Conservation (phyloP, 805 yeast genomes). For the Clavispora carvajalis region DNA sequence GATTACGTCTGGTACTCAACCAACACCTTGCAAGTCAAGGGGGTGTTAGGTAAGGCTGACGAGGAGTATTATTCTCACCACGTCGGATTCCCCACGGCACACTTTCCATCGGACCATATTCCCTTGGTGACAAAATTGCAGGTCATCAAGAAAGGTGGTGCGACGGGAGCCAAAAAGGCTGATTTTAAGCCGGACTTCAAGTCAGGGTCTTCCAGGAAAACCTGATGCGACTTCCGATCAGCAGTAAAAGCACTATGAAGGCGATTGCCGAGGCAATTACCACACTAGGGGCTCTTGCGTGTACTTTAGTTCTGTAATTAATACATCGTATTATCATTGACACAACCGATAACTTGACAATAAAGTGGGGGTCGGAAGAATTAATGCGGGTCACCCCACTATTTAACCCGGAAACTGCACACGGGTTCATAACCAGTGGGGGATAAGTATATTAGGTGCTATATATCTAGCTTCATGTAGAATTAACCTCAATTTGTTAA, state of each 20-base stretch:
- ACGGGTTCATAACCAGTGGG: background rate
- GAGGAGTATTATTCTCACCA: slow-evolving; percentile 66
- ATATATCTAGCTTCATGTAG: background rate
- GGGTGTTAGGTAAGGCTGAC: slow-evolving; percentile 81
- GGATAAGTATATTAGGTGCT: background rate
- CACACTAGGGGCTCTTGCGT: slow-evolving; percentile 2
- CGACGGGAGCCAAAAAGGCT: slow-evolving; percentile 23
- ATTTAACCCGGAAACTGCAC: background rate
- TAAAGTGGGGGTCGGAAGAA: slow-evolving; percentile 1
- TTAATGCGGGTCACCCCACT: background rate
- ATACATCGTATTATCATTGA: background rate
- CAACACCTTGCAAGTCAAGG: slow-evolving; percentile 71
- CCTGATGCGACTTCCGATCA: slow-evolving; percentile 15
- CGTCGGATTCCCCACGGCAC: slow-evolving; percentile 91
- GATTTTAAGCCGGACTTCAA: slow-evolving; percentile 44
- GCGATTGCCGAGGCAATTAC: background rate
- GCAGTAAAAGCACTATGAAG: background rate
- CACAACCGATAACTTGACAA: background rate
- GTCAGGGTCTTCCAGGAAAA: slow-evolving; percentile 37
- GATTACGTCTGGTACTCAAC: slow-evolving; percentile 96
- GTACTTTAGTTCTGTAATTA: slow-evolving; percentile 12
- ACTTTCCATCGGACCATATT: slow-evolving; percentile 91
- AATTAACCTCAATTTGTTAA: background rate
- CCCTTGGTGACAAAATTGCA: slow-evolving; percentile 79
- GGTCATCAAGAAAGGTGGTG: slow-evolving; percentile 44